These are phyloP conservation scores for Phaffomyces opuntiae DNA, from an alignment of 805 yeast genomes.

Conservation along the genomic window DNA sequence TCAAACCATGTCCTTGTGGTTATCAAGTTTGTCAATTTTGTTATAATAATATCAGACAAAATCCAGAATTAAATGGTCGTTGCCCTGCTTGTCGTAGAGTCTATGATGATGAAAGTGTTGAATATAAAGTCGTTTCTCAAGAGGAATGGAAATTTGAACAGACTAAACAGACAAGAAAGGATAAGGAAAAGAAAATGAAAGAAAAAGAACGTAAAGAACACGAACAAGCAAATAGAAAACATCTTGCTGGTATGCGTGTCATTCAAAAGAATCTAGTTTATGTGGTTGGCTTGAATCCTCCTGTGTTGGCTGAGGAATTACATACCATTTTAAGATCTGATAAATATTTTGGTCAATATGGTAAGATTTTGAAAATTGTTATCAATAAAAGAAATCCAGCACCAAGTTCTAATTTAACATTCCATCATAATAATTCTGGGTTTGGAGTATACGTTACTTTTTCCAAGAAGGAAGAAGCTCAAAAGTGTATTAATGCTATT, in stretches of 20 bases:
- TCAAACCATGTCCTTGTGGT: constrained; percentile 99
- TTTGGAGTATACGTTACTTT: constrained; percentile 95
- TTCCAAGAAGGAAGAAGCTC: constrained; percentile 90
- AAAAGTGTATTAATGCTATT: constrained; percentile 83
- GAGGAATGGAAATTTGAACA: constrained; percentile 84
- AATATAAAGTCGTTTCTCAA: constrained; percentile 72
- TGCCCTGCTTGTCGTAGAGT: constrained; percentile 97
- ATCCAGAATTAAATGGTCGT: constrained; percentile 90
- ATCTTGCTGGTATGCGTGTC: constrained; percentile 95
- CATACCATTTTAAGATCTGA: constrained; percentile 80
- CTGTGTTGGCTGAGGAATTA: constrained; percentile 70
- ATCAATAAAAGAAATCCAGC: constrained; percentile 68
- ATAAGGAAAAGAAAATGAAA: constrained; percentile 72
- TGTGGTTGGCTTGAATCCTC: constrained; percentile 90
- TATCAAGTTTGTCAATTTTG: constrained; percentile 98
- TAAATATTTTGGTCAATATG: constrained; percentile 97
- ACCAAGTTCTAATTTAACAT: constrained; percentile 13
- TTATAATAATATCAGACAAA: constrained; percentile 91
- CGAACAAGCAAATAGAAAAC: constrained; percentile 75
- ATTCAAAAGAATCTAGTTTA: constrained; percentile 95
- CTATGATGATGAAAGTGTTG: constrained; percentile 90
- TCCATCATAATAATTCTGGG: constrained; percentile 43
- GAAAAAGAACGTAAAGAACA: constrained; percentile 91
- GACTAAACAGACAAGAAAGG: constrained; percentile 70
- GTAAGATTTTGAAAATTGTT: constrained; percentile 89